These are phyloP conservation scores for Auricularia auricula-judae DNA, from an alignment of 768 basidiomycete genomes.

Conservation along the genomic window DNA sequence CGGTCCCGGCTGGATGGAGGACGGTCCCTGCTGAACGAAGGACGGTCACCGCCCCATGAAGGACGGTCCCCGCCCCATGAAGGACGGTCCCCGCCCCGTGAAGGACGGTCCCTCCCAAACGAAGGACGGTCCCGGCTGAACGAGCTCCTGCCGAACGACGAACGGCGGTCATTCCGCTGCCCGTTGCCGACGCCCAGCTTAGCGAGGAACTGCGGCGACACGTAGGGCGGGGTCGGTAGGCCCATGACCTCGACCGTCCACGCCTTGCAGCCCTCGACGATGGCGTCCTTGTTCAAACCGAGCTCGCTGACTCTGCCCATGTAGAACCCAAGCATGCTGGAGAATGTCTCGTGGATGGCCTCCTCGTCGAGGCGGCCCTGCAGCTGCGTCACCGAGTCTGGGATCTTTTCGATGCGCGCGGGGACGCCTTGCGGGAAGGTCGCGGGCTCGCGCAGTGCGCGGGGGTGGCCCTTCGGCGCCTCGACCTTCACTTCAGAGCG, in stretches of 20 bases:
- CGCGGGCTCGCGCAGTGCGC: conserved; percentile 5
- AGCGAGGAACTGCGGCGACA: conserved; percentile 37
- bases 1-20: too few species aligned
- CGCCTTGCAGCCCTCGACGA: conserved; percentile 46
- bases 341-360: conserved; percentile 49
- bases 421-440: conserved; percentile 8
- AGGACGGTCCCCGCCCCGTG: too few species aligned
- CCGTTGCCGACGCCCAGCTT: conserved; percentile 19
- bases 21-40: too few species aligned
- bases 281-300: conserved; percentile 27
- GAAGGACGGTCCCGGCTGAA: too few species aligned
- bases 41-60: too few species aligned
- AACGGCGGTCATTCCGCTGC: too few species aligned
- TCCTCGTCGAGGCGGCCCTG: conserved; percentile 28
- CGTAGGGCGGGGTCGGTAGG: conserved; percentile 36
- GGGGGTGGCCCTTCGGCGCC: neutral
- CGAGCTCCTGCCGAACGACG: too few species aligned
- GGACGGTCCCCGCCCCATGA: too few species aligned
- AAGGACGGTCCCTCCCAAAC: too few species aligned
- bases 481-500: neutral
- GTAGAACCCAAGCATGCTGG: conserved; percentile 66
- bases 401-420: conserved; percentile 16
- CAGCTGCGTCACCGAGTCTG: conserved; percentile 6
- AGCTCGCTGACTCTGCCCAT: conserved; percentile 38
- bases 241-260: conserved; percentile 54